Evolutionary conservation across 2,329 filamentous ascomycete genomes (phyloP), one percentile per base, ranked within the genome.

Genomic region (Alternaria arborescens): DNA sequence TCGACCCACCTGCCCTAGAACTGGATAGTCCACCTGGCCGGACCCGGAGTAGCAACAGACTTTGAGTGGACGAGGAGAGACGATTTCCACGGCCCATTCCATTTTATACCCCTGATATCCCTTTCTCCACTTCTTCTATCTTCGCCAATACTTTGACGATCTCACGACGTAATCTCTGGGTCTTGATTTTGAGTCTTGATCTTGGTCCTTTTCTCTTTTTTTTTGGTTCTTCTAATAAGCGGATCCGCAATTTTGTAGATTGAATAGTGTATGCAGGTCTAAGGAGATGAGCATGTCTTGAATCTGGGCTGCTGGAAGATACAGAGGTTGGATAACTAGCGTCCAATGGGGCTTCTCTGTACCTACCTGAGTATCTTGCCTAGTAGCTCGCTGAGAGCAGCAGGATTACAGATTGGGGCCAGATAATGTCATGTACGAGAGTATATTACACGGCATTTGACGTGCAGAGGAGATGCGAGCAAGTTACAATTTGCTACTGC

Each of bases 31-130:
- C 43, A 12, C 24, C 22, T 47, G 46, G 47, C 46, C 48, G 36
- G 47, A 40, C 52, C 42, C 42, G 42, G 51, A 51, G 26, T 44
- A 50, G 18, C 48, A 51, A 52, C 53, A 12, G 51, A 44, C 46
- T 36, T 58, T 53, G 36, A 41, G 60, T 47, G 60, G 51, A 52
- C 12, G 22, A 42, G 34, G 40, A 43, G 53, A 62, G 42, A 60
- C 34, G 60, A 65, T 30, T 53, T 64, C 47, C 50, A 64, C 55
- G 58, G 52, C 60, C 56, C 38, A 60, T 66, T 62, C 65, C 60
- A 62, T 60, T 66, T 68, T 74, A 75, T 75, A 74, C 72, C 71
- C 70, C 61, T 44, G 60, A 71, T 69, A 68, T 70, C 62, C 64
- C 52, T 52, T 59, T 55, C 36, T 71, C 66, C 59, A 56, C 60